Percentiles rank a stretch among this genome's conserved stretches.
phyloP scores from a whole-genome alignment of 495 filamentous ascomycete species.

The Trichoderma orchidacearum region DNA sequence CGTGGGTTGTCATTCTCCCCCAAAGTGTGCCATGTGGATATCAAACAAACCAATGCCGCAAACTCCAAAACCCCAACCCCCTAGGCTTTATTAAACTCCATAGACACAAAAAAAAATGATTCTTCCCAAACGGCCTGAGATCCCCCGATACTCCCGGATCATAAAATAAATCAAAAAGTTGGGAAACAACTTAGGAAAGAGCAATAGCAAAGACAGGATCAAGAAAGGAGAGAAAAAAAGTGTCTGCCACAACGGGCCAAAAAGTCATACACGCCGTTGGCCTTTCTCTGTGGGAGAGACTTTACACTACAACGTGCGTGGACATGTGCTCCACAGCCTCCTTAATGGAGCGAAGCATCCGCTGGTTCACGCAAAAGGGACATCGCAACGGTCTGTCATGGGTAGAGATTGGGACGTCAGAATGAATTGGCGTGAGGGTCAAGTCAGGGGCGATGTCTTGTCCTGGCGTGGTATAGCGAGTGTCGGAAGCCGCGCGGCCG shows the following conservation, averaged over 20 bases:
- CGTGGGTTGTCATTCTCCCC: background rate
- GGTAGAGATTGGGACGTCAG: slow-evolving; percentile 23
- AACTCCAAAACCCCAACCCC: background rate
- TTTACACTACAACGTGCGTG: slow-evolving; percentile 39
- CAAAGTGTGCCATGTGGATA: background rate
- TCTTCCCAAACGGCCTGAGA: background rate
- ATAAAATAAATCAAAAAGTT: background rate
- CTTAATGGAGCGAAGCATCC: slow-evolving; percentile 41
- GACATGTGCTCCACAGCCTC: slow-evolving; percentile 47
- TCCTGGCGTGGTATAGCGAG: slow-evolving; percentile 11
- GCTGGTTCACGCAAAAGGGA: slow-evolving; percentile 42
- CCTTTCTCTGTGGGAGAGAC: background rate
- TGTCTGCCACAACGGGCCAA: too few relatives aligned
- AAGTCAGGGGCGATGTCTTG: slow-evolving; percentile 16
- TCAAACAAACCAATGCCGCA: background rate
- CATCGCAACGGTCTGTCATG: slow-evolving; percentile 37
- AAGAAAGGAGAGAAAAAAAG: background rate
- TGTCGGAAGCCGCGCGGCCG: background rate
- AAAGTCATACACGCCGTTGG: too few relatives aligned
- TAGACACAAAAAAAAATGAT: background rate
- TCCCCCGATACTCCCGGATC: background rate
- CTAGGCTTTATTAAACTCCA: background rate
- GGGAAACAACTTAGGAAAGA: background rate
- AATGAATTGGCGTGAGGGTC: slow-evolving; percentile 35
- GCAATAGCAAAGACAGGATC: background rate